Conservation (phyloP, 1,139 yeast species). For the Yamadazyma jaroonii region DNA sequence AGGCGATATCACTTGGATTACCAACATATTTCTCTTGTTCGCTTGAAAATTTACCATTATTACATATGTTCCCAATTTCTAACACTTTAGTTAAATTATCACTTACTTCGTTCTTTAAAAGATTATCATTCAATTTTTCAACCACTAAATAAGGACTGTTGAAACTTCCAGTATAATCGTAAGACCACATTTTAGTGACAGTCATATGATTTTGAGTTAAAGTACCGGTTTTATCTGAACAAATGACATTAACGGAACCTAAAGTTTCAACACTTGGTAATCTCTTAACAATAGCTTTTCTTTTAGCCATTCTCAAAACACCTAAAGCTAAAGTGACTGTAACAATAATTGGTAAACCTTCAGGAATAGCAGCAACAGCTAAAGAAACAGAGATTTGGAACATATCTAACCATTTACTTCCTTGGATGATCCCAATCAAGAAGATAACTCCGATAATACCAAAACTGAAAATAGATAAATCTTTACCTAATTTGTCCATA, state of each 20-base stretch:
- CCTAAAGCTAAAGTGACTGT: conserved; percentile 95
- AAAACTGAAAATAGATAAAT: conserved; percentile 78
- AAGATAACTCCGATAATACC: conserved; percentile 84
- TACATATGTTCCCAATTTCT: conserved; percentile 75
- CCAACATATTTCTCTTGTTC: conserved; percentile 78
- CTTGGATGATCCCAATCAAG: conserved; percentile 81
- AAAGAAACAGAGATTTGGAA: conserved; percentile 93
- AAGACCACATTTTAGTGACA: conserved; percentile 80
- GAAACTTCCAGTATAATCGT: conserved; percentile 60
- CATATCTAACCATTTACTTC: conserved; percentile 94
- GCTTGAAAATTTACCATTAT: conserved; percentile 68
- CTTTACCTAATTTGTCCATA: conserved; percentile 93
- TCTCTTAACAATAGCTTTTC: conserved; percentile 89
- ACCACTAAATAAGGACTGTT: conserved; percentile 46
- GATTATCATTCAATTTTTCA: conserved; percentile 40
- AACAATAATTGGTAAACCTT: conserved; percentile 94
- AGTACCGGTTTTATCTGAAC: conserved; percentile 95
- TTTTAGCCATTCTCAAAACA: conserved; percentile 90
- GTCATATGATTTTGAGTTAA: conserved; percentile 94
- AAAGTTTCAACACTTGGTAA: conserved; percentile 93
- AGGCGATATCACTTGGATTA: conserved; percentile 91
- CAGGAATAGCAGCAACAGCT: conserved; percentile 98
- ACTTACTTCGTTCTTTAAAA: conserved; percentile 45
- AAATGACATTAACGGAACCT: conserved; percentile 92
- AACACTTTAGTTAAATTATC: conserved; percentile 53